Evolutionary conservation across 768 basidiomycete species (phyloP).

Genomic region (Leccinellum albellum): DNA sequence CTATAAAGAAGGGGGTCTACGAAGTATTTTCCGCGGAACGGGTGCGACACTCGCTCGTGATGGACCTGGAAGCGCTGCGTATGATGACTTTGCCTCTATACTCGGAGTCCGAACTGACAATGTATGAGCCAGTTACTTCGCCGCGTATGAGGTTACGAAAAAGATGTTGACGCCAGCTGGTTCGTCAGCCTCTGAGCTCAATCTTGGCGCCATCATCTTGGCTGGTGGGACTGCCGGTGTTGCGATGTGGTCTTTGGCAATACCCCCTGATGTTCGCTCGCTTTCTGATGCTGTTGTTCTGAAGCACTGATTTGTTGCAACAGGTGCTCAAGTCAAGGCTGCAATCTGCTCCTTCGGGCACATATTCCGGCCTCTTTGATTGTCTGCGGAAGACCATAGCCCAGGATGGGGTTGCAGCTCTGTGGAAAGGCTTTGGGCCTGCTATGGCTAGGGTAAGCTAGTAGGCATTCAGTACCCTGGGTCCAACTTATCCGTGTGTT

Average conservation of each 20-base stretch:
- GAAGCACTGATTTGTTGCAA: constrained; percentile 7
- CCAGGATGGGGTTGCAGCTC: constrained; percentile 75
- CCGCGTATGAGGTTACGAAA: constrained; percentile 93
- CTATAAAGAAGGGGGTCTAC: constrained; percentile 90
- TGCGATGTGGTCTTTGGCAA: constrained; percentile 97
- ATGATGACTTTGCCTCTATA: constrained; percentile 32
- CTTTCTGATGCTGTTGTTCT: not conserved
- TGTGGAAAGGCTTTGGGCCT: constrained; percentile 98
- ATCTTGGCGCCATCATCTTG: constrained; percentile 80
- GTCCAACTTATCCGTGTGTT: constrained; percentile 1
- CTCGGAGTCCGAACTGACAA: constrained; percentile 5
- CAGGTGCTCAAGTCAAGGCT: constrained; percentile 94
- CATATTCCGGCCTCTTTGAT: constrained; percentile 92
- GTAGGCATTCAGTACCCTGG: not conserved
- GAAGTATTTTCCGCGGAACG: constrained; percentile 90
- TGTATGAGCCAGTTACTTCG: constrained; percentile 71
- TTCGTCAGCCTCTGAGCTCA: constrained; percentile 74
- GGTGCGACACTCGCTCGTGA: constrained; percentile 92
- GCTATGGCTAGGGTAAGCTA: constrained; percentile 84
- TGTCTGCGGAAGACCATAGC: constrained; percentile 91
- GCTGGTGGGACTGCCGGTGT: constrained; percentile 95
- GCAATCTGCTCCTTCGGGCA: constrained; percentile 95
- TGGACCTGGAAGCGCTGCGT: constrained; percentile 96
- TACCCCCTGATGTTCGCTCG: constrained; percentile 86
- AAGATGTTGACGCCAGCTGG: constrained; percentile 78